phyloP scores from a whole-genome alignment of 2,329 filamentous ascomycete genomes.

The Colletotrichum sp. region DNA sequence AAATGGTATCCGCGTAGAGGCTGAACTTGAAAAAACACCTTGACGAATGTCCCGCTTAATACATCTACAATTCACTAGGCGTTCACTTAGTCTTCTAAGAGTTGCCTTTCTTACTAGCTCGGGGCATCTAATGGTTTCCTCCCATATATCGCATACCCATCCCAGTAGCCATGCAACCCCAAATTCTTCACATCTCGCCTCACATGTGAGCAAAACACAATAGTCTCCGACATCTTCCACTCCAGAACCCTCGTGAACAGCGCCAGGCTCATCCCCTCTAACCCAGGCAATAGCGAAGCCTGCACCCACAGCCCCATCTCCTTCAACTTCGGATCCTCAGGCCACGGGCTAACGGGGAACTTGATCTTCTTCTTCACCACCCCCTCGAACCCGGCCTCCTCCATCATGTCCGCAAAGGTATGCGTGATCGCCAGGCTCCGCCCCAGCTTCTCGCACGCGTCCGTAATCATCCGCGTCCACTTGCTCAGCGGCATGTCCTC shows the following conservation, averaged over 20 bases:
- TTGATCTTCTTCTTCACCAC: conserved; percentile 30
- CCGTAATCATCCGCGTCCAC: conserved; percentile 51
- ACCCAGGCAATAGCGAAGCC: conserved; percentile 25
- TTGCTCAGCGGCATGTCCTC: conserved; percentile 22
- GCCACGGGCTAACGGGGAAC: conserved; percentile 45
- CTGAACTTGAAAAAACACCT: background rate
- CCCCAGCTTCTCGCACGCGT: conserved; percentile 2
- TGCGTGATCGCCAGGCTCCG: conserved; percentile 18
- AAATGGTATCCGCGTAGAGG: accelerated
- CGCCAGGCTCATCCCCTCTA: conserved; percentile 26
- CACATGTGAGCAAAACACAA: conserved; percentile 27
- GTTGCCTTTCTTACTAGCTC: background rate
- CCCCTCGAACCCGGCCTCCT: conserved; percentile 32
- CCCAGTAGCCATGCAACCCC: conserved; percentile 31
- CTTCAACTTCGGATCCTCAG: conserved; percentile 45
- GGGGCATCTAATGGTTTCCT: background rate
- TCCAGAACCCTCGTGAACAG: conserved; percentile 27
- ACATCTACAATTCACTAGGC: background rate
- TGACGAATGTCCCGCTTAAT: accelerated
- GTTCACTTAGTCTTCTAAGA: background rate
- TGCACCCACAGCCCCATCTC: conserved; percentile 33
- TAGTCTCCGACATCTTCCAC: conserved; percentile 26
- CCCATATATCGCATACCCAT: conserved; percentile 10
- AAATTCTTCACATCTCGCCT: conserved; percentile 27
- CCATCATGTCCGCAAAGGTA: conserved; percentile 20